These are phyloP conservation scores for Neoboletus brunneissimus DNA, from an alignment of 768 basidiomycete species.

Conservation along the genomic window DNA sequence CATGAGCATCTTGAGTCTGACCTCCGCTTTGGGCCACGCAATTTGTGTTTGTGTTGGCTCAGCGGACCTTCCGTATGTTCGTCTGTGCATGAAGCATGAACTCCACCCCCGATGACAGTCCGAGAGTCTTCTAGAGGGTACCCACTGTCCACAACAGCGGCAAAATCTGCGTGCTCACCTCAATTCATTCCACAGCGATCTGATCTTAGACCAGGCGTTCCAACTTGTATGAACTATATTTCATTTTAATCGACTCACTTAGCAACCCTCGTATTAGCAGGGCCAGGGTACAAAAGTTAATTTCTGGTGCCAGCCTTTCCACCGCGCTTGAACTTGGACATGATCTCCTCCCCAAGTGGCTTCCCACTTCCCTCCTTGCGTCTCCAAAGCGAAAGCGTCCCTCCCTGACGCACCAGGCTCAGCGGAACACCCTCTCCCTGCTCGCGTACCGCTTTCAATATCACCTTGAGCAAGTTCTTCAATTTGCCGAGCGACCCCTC, in stretches of 20 bases:
- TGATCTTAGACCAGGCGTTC: slow-evolving; percentile 80
- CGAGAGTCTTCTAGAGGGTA: not conserved
- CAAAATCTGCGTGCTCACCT: slow-evolving; percentile 85
- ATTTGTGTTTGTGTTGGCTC: slow-evolving; percentile 81
- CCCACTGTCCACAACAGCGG: slow-evolving; percentile 80
- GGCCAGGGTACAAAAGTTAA: not conserved
- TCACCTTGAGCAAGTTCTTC: slow-evolving; percentile 30
- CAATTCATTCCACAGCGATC: slow-evolving; percentile 78
- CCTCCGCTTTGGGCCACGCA: slow-evolving; percentile 74
- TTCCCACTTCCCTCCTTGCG: slow-evolving; percentile 35
- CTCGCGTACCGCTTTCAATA: slow-evolving; percentile 48
- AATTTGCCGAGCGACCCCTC: slow-evolving; percentile 25
- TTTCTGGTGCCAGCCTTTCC: not conserved
- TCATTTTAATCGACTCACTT: no score
- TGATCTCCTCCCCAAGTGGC: slow-evolving; percentile 20
- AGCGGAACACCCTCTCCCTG: slow-evolving; percentile 52
- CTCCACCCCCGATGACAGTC: not conserved
- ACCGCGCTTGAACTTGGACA: slow-evolving; percentile 13
- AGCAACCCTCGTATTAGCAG: no score
- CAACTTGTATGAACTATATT: slow-evolving; percentile 12
- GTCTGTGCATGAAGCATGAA: slow-evolving; percentile 41
- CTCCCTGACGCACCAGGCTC: slow-evolving; percentile 49
- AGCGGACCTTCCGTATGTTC: slow-evolving; percentile 89
- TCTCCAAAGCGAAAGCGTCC: slow-evolving; percentile 47
- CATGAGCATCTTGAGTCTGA: slow-evolving; percentile 72